Base-by-base conservation (phyloP, 768 basidiomycete genomes). In the Rhodosporidiobolus odoratus region DNA sequence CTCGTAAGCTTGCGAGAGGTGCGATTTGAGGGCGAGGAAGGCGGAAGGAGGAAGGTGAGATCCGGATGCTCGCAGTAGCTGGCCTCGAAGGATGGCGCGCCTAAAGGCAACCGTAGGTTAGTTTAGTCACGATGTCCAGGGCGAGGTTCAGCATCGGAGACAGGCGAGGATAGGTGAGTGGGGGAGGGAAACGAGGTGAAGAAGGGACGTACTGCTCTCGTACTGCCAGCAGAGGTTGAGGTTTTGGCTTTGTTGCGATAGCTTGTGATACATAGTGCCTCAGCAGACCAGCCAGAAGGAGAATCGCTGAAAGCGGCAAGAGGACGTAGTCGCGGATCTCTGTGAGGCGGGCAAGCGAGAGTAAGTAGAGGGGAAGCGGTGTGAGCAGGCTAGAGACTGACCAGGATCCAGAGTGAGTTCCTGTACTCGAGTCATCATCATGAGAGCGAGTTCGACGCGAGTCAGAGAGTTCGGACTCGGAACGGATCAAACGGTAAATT, bases 241-340 rank as follows among this genome's bases (percentile, higher is more conserved):
- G 90, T 83, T 95, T 91, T 1, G 94, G 92, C 16, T 86, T 80
- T 3, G 88, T 86, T 76, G 91, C 90, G 23, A 99, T 86, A 8
- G 96, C 85, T 53, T 90, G 78, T 15, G 93, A 88, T 21, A 98
- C 88, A 80, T 97, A 95, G 79, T 97, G 93, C 71, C 96, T 83
- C 34, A 98, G 83, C 54, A 98, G 84, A 35, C 96, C 95, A 48
- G 96, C 92, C 57, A 74, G 66, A 19, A 75, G 47, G 66, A 73
- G 67, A 53, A 73, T 60, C 43, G 63, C 41, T 6, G 66, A 68
- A 5, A 75, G 43, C 2, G 69, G 72, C 5, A 69, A 52, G 16
- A 75, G 59, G 19, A 72, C 71, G 58, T 63, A 67, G 59, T 63
- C 63, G 2, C 73, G 62, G 56, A 74, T 70, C 6, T 62, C 73